Percentiles rank a stretch among this genome's conserved stretches.
phyloP scores from a whole-genome alignment of 2,329 filamentous ascomycete genomes.

The Helicocarpus griseus region DNA sequence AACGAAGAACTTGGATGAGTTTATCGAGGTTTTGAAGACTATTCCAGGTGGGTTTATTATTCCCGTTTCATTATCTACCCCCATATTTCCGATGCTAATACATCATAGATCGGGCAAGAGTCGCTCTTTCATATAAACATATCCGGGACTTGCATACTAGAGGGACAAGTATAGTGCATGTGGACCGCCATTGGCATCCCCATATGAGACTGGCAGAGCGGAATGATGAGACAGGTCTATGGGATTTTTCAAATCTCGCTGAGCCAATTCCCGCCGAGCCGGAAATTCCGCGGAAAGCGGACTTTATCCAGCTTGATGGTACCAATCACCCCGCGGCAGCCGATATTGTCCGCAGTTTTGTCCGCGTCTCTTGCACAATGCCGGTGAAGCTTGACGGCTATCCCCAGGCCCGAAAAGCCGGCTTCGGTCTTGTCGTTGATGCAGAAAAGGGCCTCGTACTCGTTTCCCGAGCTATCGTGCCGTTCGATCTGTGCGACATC shows the following conservation, averaged over 20 bases:
- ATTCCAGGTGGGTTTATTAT: slow-evolving; percentile 57
- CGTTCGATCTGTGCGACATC: slow-evolving; percentile 94
- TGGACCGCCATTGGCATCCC: slow-evolving; percentile 91
- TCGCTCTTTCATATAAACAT: slow-evolving; percentile 94
- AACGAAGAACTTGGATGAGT: slow-evolving; percentile 75
- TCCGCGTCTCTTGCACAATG: slow-evolving; percentile 85
- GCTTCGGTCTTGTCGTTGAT: slow-evolving; percentile 94
- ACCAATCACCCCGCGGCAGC: slow-evolving; percentile 83
- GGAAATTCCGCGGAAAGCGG: slow-evolving; percentile 65
- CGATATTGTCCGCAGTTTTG: slow-evolving; percentile 87
- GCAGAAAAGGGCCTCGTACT: slow-evolving; percentile 91
- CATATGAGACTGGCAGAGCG: slow-evolving; percentile 90
- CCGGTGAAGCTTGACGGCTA: slow-evolving; percentile 97
- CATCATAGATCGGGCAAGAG: slow-evolving; percentile 54
- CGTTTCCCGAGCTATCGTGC: slow-evolving; percentile 87
- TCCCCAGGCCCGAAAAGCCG: slow-evolving; percentile 85
- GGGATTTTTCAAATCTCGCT: slow-evolving; percentile 85
- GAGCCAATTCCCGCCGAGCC: slow-evolving; percentile 67
- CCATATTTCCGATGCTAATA: background rate
- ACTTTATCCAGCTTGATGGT: slow-evolving; percentile 86
- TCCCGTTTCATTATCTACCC: slow-evolving; percentile 1
- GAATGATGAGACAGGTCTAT: slow-evolving; percentile 81
- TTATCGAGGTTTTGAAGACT: slow-evolving; percentile 79
- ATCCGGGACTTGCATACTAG: slow-evolving; percentile 88
- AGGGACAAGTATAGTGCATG: slow-evolving; percentile 82